Evolutionary conservation across 805 yeast species (phyloP), one percentile per base, ranked within the genome.

Genomic region (Lipomyces sp.): DNA sequence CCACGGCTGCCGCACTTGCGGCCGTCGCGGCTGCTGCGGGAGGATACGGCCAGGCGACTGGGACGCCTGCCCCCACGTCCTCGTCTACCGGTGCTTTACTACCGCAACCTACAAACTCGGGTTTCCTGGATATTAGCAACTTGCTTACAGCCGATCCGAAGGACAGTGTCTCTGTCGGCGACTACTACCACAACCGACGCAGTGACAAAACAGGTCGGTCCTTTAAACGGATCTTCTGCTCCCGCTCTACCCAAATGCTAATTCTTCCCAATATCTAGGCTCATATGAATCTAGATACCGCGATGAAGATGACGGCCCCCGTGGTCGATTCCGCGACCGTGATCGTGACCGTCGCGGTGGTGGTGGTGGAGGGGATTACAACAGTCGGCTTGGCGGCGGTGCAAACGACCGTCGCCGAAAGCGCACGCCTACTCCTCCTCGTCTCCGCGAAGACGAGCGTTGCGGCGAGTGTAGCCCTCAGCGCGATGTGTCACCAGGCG

Each of bases 1-100:
- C n/a, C n/a, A 41, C 55, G 11, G 53, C 57, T 29, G 59, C 53
- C 18, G 57, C 58, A n/a, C 37, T 55, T n/a, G 59, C 59, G 3
- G 58, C 59, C 2, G 47, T 47, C 11, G 47, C 56, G 7, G 55
- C 54, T 6, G 55, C 57, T 11, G 49, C 46, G n/a, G n/a, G n/a
- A n/a, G n/a, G n/a, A n/a, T n/a, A n/a, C n/a, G n/a, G n/a, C n/a
- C n/a, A n/a, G n/a, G n/a, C n/a, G n/a, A n/a, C n/a, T 31, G 47
- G 44, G 3, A 19, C 43, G n/a, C 43, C 49, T 24, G 45, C 45
- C 14, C 23, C 11, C 19, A 38, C 32, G 14, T 28, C 19, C 11
- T 36, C 23, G 18, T 29, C 29, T 19, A 44, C 37, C 24, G 39
- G 41, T 2, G 14, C 44, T 18, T 34, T 26, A 21, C 24, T 42